These are phyloP conservation scores for Schrenkiella parvula DNA, from an alignment of 345 rosid genomes.

Conservation along the genomic window DNA sequence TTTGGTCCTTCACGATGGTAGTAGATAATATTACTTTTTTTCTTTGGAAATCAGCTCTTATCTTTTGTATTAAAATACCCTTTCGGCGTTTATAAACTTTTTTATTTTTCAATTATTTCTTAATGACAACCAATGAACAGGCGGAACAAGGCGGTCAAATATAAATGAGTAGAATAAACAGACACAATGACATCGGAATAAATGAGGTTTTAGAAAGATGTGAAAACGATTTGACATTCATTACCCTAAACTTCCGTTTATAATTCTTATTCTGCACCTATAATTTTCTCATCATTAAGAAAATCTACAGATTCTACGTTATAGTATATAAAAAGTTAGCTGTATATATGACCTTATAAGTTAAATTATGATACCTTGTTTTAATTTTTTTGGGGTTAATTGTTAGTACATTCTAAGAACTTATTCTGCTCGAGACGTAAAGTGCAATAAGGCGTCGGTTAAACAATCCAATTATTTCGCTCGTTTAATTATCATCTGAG, in stretches of 20 bases:
- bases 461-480: not conserved
- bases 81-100: not conserved
- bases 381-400: not conserved
- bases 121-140: not conserved
- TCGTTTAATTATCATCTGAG: not conserved
- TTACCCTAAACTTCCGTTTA: not conserved
- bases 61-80: not conserved
- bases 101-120: not conserved
- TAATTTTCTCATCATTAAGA: no score
- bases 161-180: not conserved
- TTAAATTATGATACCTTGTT: not conserved
- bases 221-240: not conserved
- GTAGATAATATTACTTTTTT: not conserved
- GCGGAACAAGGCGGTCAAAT: not conserved
- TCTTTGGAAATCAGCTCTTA: not conserved
- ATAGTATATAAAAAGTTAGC: not conserved
- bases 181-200: not conserved
- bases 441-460: not conserved
- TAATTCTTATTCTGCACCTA: no score
- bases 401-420: not conserved
- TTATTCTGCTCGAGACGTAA: not conserved
- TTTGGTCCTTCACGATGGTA: slow-evolving; percentile 21
- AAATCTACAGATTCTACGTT: not conserved
- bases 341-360: no score
- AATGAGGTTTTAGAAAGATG: not conserved